These are phyloP conservation scores for Neofusicoccum kwambonambiense DNA, from an alignment of 2,329 filamentous ascomycete genomes.

Conservation along the genomic window DNA sequence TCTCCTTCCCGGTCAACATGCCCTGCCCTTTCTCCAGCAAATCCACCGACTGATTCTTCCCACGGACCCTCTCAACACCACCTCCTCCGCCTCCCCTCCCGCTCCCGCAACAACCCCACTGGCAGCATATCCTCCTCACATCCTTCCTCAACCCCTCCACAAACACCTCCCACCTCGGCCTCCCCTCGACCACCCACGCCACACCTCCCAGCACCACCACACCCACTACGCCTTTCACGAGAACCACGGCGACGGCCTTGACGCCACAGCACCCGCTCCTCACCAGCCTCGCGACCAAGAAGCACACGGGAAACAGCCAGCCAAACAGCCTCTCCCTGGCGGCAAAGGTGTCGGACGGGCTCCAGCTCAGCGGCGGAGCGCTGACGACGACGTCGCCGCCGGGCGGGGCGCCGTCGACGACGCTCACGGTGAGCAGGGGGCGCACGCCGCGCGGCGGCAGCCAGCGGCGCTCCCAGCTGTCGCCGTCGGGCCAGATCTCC, in stretches of 20 bases:
- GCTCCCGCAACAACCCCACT: neutral
- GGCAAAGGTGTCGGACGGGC: neutral
- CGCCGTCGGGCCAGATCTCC: slow-evolving; percentile 8
- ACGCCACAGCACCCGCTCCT: neutral
- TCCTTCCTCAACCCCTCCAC: neutral
- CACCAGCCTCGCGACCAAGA: neutral
- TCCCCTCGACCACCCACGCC: neutral
- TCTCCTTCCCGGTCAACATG: neutral
- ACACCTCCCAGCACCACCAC: neutral
- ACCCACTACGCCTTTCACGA: neutral
- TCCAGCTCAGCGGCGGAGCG: neutral
- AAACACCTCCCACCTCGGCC: neutral
- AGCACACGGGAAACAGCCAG: neutral
- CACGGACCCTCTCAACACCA: neutral
- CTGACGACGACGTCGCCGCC: too few relatives aligned
- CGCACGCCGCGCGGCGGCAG: slow-evolving; percentile 5
- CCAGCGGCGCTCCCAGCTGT: neutral
- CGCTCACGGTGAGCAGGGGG: neutral
- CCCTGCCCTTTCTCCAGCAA: neutral
- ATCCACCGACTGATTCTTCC: neutral
- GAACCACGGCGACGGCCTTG: too few relatives aligned
- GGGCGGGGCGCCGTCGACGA: neutral
- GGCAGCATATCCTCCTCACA: neutral
- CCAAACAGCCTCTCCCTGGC: neutral
- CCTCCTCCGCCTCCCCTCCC: neutral